Evolutionary conservation across 768 basidiomycete species (phyloP).

Genomic region (Boletus barrowsii): DNA sequence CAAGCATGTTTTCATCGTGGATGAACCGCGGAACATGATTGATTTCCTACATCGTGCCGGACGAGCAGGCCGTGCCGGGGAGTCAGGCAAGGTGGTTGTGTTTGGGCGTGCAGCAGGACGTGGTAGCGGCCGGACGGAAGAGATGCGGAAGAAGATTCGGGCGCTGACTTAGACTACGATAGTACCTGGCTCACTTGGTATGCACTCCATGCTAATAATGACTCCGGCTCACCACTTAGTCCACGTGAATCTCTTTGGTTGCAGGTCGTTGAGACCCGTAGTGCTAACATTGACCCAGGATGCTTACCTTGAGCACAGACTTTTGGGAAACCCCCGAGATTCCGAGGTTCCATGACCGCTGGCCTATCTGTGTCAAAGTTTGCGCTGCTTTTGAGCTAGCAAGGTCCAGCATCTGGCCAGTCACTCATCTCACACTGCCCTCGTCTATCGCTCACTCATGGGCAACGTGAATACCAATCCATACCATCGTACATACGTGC

Average conservation of each 20-base stretch:
- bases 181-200: background rate
- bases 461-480: no score
- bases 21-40: slow-evolving; percentile 84
- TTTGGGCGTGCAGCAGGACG: slow-evolving; percentile 71
- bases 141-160: slow-evolving; percentile 49
- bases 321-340: no score
- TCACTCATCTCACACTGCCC: no score
- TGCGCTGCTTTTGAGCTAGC: no score
- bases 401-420: no score
- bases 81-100: slow-evolving; percentile 66
- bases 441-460: no score
- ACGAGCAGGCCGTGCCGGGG: slow-evolving; percentile 72
- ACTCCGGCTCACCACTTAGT: background rate
- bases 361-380: no score
- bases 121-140: slow-evolving; percentile 51
- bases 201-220: background rate
- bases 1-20: slow-evolving; percentile 81
- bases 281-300: background rate
- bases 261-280: background rate
- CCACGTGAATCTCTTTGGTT: background rate
- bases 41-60: slow-evolving; percentile 94
- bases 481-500: no score
- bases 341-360: no score
- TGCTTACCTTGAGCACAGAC: no score
- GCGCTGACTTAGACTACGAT: slow-evolving; percentile 25